Base-by-base conservation (phyloP, 2,329 filamentous ascomycete species). In the Epichloe coenophiala region DNA sequence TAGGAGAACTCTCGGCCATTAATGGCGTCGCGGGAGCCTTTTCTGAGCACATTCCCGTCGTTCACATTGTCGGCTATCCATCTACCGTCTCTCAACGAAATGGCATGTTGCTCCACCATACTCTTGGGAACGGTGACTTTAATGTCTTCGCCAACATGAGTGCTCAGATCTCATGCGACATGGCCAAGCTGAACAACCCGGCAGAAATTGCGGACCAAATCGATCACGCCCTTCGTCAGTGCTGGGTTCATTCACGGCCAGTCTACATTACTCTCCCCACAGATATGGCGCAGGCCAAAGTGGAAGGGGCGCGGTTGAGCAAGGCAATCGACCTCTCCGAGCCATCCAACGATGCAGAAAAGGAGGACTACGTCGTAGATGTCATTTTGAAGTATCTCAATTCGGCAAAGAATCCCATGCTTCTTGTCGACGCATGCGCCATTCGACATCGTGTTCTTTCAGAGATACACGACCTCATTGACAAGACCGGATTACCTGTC, bases 251-350 rank as follows among this genome's bases (percentile, higher is more conserved):
- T 51, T 87, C 83, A 54, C 77, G 85, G 19, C 89, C 89, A 3
- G 86, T 94, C 47, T 95, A 95, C 67, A 81, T 95, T 58, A 83
- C 83, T 62, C 72, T 95, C 8, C 88, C 89, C 2, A 87, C 85
- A 15, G 87, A 95, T 62, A 85, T 93, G 74, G 81, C 86, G 9
- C 71, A 81, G 57, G 78, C 81, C 63, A 86, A 90, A 67, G 71
- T 95, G 23, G 83, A 91, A 62, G 88, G 86, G 37, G 75, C 78
- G 45, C 73, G 83, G 7, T 74, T 95, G 12, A 75, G 82, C n/a
- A 82, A 72, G 0, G 80, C 81, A 0, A 80, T 95, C 53, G 78
- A 89, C 60, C 69, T 91, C 2, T 65, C 71, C 1, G 76, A 80
- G 51, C 77, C 80, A 1, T 54, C 64, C 17, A 93, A 91, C 60